phyloP scores from a whole-genome alignment of 768 basidiomycete genomes.

The Mycena polygramma region DNA sequence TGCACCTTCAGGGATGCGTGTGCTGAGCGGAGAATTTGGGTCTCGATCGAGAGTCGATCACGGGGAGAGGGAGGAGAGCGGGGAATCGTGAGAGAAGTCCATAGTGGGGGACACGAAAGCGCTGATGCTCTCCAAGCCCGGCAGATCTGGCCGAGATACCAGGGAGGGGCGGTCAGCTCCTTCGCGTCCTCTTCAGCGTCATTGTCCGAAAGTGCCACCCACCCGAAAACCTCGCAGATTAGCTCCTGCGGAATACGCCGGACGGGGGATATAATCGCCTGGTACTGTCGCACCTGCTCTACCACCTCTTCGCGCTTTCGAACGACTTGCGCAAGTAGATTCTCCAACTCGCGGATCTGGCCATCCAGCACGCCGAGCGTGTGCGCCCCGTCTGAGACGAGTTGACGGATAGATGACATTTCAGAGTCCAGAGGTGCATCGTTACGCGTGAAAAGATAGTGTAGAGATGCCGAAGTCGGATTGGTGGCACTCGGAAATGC shows the following conservation, averaged over 20 bases:
- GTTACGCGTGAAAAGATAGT: too few species aligned
- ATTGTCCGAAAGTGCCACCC: neutral
- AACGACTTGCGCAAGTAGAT: neutral
- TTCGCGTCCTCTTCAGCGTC: neutral
- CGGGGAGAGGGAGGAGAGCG: neutral
- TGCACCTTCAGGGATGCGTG: neutral
- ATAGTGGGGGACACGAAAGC: neutral
- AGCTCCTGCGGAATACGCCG: neutral
- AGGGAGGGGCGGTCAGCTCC: neutral
- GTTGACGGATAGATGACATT: neutral
- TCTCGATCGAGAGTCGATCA: neutral
- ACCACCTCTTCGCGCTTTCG: neutral
- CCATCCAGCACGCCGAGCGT: neutral
- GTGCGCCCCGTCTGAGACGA: neutral
- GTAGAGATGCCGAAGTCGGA: too few species aligned
- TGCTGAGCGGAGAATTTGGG: neutral
- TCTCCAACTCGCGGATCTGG: neutral
- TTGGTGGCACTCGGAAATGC: too few species aligned
- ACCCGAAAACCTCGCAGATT: neutral
- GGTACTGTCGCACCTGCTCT: neutral
- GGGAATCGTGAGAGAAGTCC: neutral
- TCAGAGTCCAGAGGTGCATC: neutral
- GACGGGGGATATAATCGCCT: neutral
- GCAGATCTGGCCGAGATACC: constrained; percentile 8
- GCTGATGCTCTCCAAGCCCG: neutral